These are phyloP conservation scores for Penicillium sumatraense DNA, from an alignment of 2,329 filamentous ascomycete species.

Conservation along the genomic window DNA sequence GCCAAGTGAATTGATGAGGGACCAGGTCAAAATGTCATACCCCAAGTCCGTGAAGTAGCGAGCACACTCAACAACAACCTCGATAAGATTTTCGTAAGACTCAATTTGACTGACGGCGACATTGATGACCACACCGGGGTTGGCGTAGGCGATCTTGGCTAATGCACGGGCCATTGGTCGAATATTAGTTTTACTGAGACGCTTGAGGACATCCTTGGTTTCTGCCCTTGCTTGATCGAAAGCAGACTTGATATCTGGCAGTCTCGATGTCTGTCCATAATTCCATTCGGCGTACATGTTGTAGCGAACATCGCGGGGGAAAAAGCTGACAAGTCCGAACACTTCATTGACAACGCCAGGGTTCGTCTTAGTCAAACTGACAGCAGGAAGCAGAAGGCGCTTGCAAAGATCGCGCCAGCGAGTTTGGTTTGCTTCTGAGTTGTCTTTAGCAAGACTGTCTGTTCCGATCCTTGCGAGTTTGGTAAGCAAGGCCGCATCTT, in stretches of 20 bases:
- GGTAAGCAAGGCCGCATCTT: slow-evolving; percentile 75
- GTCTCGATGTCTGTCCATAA: slow-evolving; percentile 73
- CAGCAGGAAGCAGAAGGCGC: slow-evolving; percentile 80
- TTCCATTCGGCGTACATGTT: slow-evolving; percentile 95
- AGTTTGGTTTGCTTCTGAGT: slow-evolving; percentile 69
- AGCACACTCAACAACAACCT: slow-evolving; percentile 91
- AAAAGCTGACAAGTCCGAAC: slow-evolving; percentile 80
- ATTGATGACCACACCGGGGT: slow-evolving; percentile 88
- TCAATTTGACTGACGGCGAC: slow-evolving; percentile 90
- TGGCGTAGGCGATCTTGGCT: slow-evolving; percentile 89
- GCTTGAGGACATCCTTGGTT: slow-evolving; percentile 84
- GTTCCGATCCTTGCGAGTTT: slow-evolving; percentile 87
- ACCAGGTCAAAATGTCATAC: slow-evolving; percentile 93
- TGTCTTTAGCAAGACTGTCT: slow-evolving; percentile 72
- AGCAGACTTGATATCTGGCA: slow-evolving; percentile 76
- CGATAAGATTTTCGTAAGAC: slow-evolving; percentile 91
- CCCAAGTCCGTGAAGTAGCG: slow-evolving; percentile 91
- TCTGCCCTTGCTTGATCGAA: slow-evolving; percentile 78
- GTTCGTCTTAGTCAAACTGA: slow-evolving; percentile 85
- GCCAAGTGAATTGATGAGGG: slow-evolving; percentile 74
- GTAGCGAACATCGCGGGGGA: slow-evolving; percentile 77
- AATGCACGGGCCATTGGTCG: slow-evolving; percentile 83
- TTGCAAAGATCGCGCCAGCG: slow-evolving; percentile 87
- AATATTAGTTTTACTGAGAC: slow-evolving; percentile 85
- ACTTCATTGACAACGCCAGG: slow-evolving; percentile 83